Evolutionary conservation across 768 basidiomycete species (phyloP).

Genomic region (Wakefieldia striispora): DNA sequence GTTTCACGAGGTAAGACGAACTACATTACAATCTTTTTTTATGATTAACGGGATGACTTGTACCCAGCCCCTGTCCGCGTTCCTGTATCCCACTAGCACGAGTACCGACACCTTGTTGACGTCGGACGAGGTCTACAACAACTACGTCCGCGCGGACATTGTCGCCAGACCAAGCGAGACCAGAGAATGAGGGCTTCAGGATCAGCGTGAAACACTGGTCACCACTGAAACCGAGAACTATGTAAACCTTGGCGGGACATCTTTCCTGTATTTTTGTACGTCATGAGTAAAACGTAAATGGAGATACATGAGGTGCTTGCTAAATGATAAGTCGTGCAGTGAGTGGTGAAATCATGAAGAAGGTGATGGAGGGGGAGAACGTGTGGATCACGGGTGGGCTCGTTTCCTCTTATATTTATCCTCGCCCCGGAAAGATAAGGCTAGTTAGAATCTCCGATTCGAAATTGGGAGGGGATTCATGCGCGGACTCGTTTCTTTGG

Average conservation of each 20-base stretch:
- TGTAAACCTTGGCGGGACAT: no score
- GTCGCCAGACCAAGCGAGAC: conserved; percentile 16
- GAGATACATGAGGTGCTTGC: no score
- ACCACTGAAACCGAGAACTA: no score
- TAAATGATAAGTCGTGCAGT: no score
- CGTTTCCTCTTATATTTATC: no score
- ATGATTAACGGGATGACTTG: not conserved
- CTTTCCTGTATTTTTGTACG: not conserved
- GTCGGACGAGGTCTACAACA: conserved; percentile 71
- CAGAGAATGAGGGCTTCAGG: conserved; percentile 3
- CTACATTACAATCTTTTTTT: not conserved
- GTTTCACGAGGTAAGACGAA: conserved; percentile 54
- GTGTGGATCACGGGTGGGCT: no score
- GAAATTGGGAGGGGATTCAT: no score
- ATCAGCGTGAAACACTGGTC: not conserved
- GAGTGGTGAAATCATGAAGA: no score
- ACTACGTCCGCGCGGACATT: conserved; percentile 62
- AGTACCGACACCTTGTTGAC: conserved; percentile 66
- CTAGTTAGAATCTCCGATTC: no score
- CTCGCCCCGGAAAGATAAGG: no score
- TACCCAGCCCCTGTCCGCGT: conserved; percentile 56
- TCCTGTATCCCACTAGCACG: conserved; percentile 54
- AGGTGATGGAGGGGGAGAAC: no score
- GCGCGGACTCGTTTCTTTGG: no score
- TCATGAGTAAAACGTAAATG: not conserved